Evolutionary conservation across 805 yeast species (phyloP).

Genomic region (Pichia occidentalis): DNA sequence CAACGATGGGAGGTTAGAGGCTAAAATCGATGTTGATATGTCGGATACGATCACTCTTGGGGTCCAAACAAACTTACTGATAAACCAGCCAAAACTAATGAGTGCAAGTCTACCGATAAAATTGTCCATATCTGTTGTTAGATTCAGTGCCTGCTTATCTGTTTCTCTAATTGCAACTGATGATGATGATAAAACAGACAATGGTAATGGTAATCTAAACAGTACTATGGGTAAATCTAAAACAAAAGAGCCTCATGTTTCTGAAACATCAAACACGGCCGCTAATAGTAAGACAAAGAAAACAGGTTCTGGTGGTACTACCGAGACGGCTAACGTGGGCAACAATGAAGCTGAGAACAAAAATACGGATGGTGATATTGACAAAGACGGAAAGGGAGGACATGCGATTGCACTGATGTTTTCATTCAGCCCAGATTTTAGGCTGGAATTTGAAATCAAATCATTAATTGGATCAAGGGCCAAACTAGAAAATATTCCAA

Average conservation of each 20-base stretch:
- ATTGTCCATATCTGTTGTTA: conserved; percentile 77
- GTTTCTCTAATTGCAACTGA: conserved; percentile 53
- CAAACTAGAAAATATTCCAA: conserved; percentile 87
- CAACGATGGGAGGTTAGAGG: conserved; percentile 56
- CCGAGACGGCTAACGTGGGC: neutral
- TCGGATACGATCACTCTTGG: conserved; percentile 84
- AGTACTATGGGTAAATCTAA: neutral
- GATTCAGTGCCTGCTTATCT: conserved; percentile 85
- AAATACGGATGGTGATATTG: too few relatives aligned
- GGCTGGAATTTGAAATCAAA: conserved; percentile 81
- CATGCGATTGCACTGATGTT: conserved; percentile 66
- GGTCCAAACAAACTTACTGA: conserved; percentile 67
- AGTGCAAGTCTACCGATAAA: conserved; percentile 85
- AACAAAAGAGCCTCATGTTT: neutral
- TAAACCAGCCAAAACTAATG: conserved; percentile 77
- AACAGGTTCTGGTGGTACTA: neutral
- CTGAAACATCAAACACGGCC: conserved; percentile 5
- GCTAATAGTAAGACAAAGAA: conserved; percentile 4
- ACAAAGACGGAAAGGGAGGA: conserved; percentile 3
- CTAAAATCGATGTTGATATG: conserved; percentile 84
- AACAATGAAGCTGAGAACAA: neutral
- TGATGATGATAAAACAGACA: conserved; percentile 17
- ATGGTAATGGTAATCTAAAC: neutral
- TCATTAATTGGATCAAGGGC: conserved; percentile 91
- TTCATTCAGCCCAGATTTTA: conserved; percentile 86